phyloP scores from a whole-genome alignment of 2,329 filamentous ascomycete genomes.

The Dothistroma pini region DNA sequence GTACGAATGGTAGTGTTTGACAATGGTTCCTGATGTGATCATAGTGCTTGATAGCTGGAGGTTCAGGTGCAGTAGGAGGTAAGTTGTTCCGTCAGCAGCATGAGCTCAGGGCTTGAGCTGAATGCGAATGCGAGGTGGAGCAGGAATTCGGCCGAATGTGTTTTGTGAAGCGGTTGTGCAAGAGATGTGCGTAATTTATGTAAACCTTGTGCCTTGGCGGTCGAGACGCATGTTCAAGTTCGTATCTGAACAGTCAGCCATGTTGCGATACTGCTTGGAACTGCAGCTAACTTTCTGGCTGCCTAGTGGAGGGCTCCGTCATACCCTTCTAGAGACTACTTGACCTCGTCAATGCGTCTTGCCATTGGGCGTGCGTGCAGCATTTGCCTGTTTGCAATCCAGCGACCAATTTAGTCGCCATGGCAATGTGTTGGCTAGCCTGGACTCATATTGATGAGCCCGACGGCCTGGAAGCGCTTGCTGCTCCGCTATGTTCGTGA shows the following conservation, averaged over 20 bases:
- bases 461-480: neutral
- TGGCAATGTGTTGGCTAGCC: too few relatives aligned
- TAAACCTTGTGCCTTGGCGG: too few relatives aligned
- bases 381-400: too few relatives aligned
- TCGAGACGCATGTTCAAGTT: neutral
- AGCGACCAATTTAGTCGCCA: too few relatives aligned
- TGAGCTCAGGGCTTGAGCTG: too few relatives aligned
- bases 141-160: too few relatives aligned
- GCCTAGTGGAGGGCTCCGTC: neutral
- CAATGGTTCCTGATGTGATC: neutral
- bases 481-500: neutral
- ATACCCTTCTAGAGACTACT: neutral
- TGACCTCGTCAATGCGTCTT: neutral
- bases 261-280: neutral
- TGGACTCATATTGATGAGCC: too few relatives aligned
- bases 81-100: too few relatives aligned
- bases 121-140: too few relatives aligned
- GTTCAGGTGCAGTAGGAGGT: neutral
- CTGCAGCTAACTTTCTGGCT: neutral
- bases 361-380: too few relatives aligned
- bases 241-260: neutral
- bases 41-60: neutral
- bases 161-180: too few relatives aligned
- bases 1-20: neutral
- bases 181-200: too few relatives aligned